Conservation (phyloP, 1,139 yeast species). For the Casaregolazyma suthepensis region DNA sequence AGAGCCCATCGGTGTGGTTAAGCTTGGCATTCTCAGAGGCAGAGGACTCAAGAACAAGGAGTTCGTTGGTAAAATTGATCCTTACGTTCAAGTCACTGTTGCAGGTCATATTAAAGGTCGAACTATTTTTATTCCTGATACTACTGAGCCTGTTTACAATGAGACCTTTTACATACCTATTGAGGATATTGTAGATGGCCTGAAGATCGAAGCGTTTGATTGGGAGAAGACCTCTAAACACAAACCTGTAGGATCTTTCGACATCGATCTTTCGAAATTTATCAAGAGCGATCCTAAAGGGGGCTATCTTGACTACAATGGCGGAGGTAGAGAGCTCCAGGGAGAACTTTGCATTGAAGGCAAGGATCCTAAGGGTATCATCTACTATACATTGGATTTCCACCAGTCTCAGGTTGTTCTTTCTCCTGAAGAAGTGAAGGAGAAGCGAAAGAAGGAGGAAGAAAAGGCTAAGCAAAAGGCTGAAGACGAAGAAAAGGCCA, state of each 20-base stretch:
- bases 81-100: conserved; percentile 73
- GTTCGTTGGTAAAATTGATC: conserved; percentile 85
- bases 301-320: conserved; percentile 47
- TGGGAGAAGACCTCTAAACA: conserved; percentile 71
- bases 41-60: conserved; percentile 76
- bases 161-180: conserved; percentile 77
- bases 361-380: conserved; percentile 75
- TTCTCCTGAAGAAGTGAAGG: conserved; percentile 65
- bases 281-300: conserved; percentile 65
- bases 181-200: conserved; percentile 71
- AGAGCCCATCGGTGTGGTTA: conserved; percentile 87
- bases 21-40: conserved; percentile 68
- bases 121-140: conserved; percentile 63
- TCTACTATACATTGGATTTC: conserved; percentile 69
- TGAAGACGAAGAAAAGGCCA: conserved; percentile 28
- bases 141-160: conserved; percentile 79
- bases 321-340: conserved; percentile 49
- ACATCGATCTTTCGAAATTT: conserved; percentile 58
- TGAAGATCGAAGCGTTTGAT: conserved; percentile 89
- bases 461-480: conserved; percentile 30
- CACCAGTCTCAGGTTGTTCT: conserved; percentile 75
- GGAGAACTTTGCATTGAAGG: conserved; percentile 57
- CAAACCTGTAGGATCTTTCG: conserved; percentile 79
- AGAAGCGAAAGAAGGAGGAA: conserved; percentile 39
- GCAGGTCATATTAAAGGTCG: conserved; percentile 74